phyloP scores from a whole-genome alignment of 768 basidiomycete species.

The Phaffia tasmanica region DNA sequence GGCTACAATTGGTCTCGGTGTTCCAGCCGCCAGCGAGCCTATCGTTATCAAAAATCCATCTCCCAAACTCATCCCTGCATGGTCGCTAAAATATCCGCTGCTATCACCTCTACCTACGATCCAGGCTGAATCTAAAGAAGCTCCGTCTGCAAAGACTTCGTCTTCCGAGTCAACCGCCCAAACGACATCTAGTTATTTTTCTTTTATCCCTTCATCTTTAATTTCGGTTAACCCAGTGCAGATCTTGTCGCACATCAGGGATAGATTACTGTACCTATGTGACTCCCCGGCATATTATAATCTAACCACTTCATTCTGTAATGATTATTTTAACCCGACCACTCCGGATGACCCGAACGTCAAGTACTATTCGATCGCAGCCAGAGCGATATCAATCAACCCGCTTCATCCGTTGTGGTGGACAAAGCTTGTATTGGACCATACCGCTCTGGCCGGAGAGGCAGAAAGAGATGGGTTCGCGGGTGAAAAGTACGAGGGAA shows the following conservation, averaged over 20 bases:
- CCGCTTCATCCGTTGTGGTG: conserved; percentile 81
- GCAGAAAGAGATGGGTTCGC: conserved; percentile 36
- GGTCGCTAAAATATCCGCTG: conserved; percentile 43
- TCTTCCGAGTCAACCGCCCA: background rate
- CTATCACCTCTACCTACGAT: conserved; percentile 27
- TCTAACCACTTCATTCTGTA: conserved; percentile 69
- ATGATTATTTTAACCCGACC: conserved; percentile 37
- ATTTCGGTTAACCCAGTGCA: conserved; percentile 8
- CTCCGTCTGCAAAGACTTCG: background rate
- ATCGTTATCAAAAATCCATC: conserved; percentile 21
- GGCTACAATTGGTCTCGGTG: conserved; percentile 85
- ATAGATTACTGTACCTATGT: conserved; percentile 72
- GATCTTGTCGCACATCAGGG: conserved; percentile 50
- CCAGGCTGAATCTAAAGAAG: background rate
- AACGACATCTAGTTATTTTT: background rate
- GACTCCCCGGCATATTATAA: conserved; percentile 97
- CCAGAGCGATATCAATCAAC: conserved; percentile 47
- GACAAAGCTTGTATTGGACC: conserved; percentile 86
- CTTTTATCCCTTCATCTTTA: conserved; percentile 12
- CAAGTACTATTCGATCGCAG: conserved; percentile 85
- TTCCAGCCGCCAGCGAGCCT: conserved; percentile 29
- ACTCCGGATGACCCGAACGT: conserved; percentile 64
- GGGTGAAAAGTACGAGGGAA: conserved; percentile 46
- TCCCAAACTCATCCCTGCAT: conserved; percentile 33
- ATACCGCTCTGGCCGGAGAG: conserved; percentile 56